Evolutionary conservation across 768 basidiomycete genomes (phyloP).

Genomic region (Obba rivulosa): DNA sequence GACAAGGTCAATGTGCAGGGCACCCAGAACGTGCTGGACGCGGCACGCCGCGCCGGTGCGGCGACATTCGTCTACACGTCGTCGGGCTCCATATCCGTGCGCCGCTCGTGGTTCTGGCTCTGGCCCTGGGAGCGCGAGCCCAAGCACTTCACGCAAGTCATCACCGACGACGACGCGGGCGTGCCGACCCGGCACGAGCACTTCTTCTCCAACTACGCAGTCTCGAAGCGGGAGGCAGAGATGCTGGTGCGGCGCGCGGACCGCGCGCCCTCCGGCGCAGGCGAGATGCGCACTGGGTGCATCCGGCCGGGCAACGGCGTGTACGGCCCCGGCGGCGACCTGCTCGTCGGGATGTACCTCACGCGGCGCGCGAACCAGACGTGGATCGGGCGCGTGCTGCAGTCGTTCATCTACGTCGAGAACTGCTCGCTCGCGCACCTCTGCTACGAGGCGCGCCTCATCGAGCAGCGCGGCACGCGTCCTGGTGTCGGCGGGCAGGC

Average conservation of each 20-base stretch:
- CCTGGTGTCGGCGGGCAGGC: conserved; percentile 74
- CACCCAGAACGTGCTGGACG: conserved; percentile 60
- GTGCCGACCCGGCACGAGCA: conserved; percentile 51
- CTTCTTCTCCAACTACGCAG: conserved; percentile 78
- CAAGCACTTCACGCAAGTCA: conserved; percentile 50
- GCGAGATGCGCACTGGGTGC: conserved; percentile 61
- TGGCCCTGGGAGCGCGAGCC: conserved; percentile 75
- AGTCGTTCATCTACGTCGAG: conserved; percentile 71
- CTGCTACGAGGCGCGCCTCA: conserved; percentile 65
- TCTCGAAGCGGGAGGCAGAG: conserved; percentile 59
- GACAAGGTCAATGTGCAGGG: conserved; percentile 61
- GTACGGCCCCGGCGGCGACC: conserved; percentile 72
- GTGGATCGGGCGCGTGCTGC: conserved; percentile 53
- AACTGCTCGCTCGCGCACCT: conserved; percentile 71
- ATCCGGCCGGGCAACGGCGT: conserved; percentile 77
- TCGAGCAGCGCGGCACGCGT: conserved; percentile 39
- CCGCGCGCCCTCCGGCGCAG: conserved; percentile 26
- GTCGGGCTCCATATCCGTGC: conserved; percentile 60
- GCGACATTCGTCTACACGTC: conserved; percentile 65
- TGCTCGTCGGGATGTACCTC: conserved; percentile 60
- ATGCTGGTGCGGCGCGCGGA: conserved; percentile 37
- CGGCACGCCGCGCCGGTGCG: conserved; percentile 50
- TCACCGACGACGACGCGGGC: conserved; percentile 53
- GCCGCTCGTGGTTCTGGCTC: conserved; percentile 54
- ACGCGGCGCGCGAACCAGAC: conserved; percentile 53